A percentile compares a stretch with the other conserved stretches of the same genome.
phyloP scores from a whole-genome alignment of 2,329 filamentous ascomycete species.

The Rhynchosporium graminicola region DNA sequence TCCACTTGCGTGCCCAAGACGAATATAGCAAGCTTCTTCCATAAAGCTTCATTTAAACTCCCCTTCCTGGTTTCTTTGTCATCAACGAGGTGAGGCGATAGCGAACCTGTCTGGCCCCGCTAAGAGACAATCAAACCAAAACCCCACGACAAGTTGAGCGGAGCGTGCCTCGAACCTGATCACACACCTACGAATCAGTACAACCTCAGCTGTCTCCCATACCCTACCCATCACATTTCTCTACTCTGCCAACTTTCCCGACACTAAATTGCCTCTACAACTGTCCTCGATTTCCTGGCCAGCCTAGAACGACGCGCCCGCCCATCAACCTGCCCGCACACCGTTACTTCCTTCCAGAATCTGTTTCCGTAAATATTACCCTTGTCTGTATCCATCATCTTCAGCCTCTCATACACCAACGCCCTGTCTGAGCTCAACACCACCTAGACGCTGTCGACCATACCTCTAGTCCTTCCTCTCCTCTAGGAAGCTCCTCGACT shows the following conservation, averaged over 20 bases:
- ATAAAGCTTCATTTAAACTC: too few species aligned
- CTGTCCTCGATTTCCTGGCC: slow-evolving; percentile 18
- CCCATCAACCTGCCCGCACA: slow-evolving; percentile 22
- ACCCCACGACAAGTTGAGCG: slow-evolving; percentile 29
- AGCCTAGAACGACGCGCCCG: background rate
- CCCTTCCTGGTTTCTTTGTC: slow-evolving; percentile 18
- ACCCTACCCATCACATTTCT: background rate
- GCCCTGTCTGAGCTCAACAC: slow-evolving; percentile 19
- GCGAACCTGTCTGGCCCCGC: slow-evolving; percentile 10
- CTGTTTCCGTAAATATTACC: slow-evolving; percentile 28
- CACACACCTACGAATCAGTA: slow-evolving; percentile 7
- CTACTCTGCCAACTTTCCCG: background rate
- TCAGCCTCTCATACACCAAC: slow-evolving; percentile 33
- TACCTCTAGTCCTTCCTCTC: slow-evolving; percentile 21
- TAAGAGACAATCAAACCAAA: slow-evolving; percentile 24
- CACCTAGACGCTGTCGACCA: slow-evolving; percentile 33
- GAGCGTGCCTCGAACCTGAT: slow-evolving; percentile 18
- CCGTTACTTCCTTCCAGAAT: slow-evolving; percentile 29
- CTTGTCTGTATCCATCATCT: slow-evolving; percentile 29
- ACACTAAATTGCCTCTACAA: slow-evolving; percentile 10
- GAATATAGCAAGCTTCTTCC: too few species aligned
- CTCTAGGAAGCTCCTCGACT: slow-evolving; percentile 15
- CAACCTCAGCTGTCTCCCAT: slow-evolving; percentile 12
- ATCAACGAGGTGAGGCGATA: slow-evolving; percentile 10
- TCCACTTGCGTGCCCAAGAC: too few species aligned